Evolutionary conservation across 2,329 filamentous ascomycete species (phyloP), one percentile per base, ranked within the genome.

Genomic region (Colletotrichum musicola): DNA sequence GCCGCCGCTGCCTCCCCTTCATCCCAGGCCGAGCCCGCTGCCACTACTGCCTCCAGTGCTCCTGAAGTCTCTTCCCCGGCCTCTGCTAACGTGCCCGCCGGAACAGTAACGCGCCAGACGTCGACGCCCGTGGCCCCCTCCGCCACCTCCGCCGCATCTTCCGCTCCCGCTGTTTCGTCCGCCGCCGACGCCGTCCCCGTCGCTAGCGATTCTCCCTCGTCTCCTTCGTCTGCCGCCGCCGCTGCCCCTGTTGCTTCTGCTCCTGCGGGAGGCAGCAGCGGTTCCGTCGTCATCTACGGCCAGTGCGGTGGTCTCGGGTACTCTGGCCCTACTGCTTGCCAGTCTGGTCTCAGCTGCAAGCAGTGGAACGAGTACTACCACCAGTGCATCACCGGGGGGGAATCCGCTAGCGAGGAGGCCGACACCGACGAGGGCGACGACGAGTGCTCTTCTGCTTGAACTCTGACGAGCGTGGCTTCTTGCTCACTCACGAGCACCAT

Each of bases 271-370:
- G 42, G 47, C 16, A 10, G 57, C 16, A 12, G 57, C 49, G 71
- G 61, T 20, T 73, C 76, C 13, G 71, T 12, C 74, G 73, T 22
- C 47, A 25, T 51, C 55, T 82, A 74, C 68, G 77, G 73, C 7
- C 80, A 82, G 71, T 83, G 81, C 54, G 81, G 79, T 22, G 80
- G 81, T 12, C 68, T n/a, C 46, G 75, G 73, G 38, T 83, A 72
- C 67, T 76, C 55, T 13, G 81, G 82, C 18, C 73, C 80, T 49
- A 81, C 74, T 2, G 71, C 67, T 6, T 83, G 82, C 72, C 74
- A 69, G 25, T 71, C 73, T 22, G 76, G 76, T 13, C 77, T 64
- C 47, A 81, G 13, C 20, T 57, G 38, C 22, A 57, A 25, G 40
- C 9, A 40, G 57, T 20, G 44, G 57, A 25, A 25, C 16, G 30